A percentile compares a stretch with the other conserved stretches of the same genome.
phyloP scores from a whole-genome alignment of 2,329 filamentous ascomycete species.

The Drechslerella dactyloides region DNA sequence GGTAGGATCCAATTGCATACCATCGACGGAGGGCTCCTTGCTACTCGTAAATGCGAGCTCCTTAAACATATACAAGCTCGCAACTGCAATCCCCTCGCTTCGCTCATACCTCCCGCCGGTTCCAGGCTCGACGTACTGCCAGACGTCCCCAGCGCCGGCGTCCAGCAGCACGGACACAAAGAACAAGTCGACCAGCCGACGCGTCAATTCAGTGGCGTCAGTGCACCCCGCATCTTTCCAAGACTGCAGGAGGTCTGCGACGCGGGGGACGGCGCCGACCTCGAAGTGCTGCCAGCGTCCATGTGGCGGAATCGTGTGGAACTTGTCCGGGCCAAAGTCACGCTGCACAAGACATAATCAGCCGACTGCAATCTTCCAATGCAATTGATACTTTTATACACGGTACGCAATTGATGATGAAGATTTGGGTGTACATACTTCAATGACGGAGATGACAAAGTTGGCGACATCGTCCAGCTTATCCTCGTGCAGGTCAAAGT shows the following conservation, averaged over 20 bases:
- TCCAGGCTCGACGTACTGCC: constrained; percentile 91
- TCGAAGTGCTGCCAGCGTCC: constrained; percentile 84
- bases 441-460: constrained; percentile 90
- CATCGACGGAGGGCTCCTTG: constrained; percentile 90
- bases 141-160: constrained; percentile 85
- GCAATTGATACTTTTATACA: background rate
- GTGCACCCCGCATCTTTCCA: constrained; percentile 69
- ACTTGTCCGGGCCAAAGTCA: constrained; percentile 72
- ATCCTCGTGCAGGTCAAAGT: constrained; percentile 85
- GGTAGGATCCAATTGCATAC: constrained; percentile 70
- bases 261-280: constrained; percentile 74
- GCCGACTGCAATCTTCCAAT: too few relatives aligned
- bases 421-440: constrained; percentile 63
- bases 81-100: constrained; percentile 84
- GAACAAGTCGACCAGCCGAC: constrained; percentile 78
- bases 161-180: constrained; percentile 81
- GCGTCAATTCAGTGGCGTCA: constrained; percentile 74
- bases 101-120: constrained; percentile 81
- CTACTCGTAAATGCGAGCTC: constrained; percentile 82
- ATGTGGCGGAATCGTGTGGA: constrained; percentile 78
- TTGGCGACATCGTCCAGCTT: constrained; percentile 83
- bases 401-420: background rate
- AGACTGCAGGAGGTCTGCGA: constrained; percentile 72
- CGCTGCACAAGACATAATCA: constrained; percentile 64
- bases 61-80: constrained; percentile 62